phyloP scores from a whole-genome alignment of 2,329 filamentous ascomycete genomes.

The Teratosphaeria zuluensis region DNA sequence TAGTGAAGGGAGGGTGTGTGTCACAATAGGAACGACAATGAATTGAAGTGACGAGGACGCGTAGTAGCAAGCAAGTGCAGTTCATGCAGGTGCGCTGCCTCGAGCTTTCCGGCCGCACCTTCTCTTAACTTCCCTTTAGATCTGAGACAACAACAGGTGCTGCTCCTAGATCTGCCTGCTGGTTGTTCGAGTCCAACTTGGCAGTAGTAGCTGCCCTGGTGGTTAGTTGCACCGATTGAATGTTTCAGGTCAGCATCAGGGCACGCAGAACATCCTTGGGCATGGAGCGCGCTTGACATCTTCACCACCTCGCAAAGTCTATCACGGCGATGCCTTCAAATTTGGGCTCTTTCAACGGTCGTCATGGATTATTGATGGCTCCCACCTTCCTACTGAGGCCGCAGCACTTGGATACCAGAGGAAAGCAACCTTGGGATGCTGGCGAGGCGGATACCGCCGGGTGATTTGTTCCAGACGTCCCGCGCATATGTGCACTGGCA shows the following conservation, averaged over 20 bases:
- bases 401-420: too few species aligned
- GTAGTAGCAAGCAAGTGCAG: not conserved
- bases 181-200: not conserved
- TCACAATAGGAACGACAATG: not conserved
- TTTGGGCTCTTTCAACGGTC: too few species aligned
- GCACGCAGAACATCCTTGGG: not conserved
- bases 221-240: too few species aligned
- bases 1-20: not conserved
- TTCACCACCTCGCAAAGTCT: not conserved
- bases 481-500: not conserved
- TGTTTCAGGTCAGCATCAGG: not conserved
- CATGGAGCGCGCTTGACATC: not conserved
- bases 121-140: not conserved
- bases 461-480: not conserved
- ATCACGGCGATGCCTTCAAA: too few species aligned
- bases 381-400: too few species aligned
- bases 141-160: not conserved
- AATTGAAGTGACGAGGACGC: not conserved
- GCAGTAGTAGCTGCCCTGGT: not conserved
- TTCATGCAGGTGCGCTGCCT: not conserved
- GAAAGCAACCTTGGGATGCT: not conserved
- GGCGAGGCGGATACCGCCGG: not conserved
- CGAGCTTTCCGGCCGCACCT: not conserved
- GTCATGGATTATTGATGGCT: too few species aligned
- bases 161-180: not conserved